Percentiles rank a stretch among this genome's conserved stretches.
Conservation (phyloP, 495 filamentous ascomycete genomes). For the Cryomyces antarcticus region DNA sequence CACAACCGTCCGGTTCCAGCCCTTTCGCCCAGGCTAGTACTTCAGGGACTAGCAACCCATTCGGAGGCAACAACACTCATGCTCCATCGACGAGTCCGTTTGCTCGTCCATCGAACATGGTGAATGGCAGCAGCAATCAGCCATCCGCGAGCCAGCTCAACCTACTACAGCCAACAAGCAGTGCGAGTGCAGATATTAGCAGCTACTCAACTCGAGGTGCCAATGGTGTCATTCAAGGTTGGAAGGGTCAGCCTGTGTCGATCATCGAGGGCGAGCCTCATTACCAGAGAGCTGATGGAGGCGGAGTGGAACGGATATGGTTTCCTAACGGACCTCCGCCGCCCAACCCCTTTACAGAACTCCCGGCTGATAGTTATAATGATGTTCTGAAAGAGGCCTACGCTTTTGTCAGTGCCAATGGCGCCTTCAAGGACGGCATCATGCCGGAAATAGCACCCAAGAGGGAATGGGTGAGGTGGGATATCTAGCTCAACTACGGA, state of each 20-base stretch:
- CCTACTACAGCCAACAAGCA: neutral
- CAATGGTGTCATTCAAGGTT: conserved; percentile 22
- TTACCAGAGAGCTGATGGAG: conserved; percentile 28
- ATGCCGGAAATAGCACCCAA: conserved; percentile 55
- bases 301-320: conserved; percentile 36
- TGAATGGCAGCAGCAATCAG: neutral
- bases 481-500: conserved; percentile 10
- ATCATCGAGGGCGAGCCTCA: conserved; percentile 30
- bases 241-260: conserved; percentile 34
- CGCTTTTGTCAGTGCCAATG: conserved; percentile 34
- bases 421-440: conserved; percentile 37
- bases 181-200: neutral
- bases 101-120: neutral
- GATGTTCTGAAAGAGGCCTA: conserved; percentile 37
- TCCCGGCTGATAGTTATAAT: conserved; percentile 28
- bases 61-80: neutral
- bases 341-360: conserved; percentile 23
- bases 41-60: neutral
- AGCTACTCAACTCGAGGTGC: no score
- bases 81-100: neutral
- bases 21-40: no score
- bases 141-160: neutral
- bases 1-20: no score
- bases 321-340: conserved; percentile 48
- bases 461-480: conserved; percentile 51